Evolutionary conservation across 2,329 filamentous ascomycete species (phyloP), one percentile per base, ranked within the genome.

Genomic region (Sporothrix sp.): DNA sequence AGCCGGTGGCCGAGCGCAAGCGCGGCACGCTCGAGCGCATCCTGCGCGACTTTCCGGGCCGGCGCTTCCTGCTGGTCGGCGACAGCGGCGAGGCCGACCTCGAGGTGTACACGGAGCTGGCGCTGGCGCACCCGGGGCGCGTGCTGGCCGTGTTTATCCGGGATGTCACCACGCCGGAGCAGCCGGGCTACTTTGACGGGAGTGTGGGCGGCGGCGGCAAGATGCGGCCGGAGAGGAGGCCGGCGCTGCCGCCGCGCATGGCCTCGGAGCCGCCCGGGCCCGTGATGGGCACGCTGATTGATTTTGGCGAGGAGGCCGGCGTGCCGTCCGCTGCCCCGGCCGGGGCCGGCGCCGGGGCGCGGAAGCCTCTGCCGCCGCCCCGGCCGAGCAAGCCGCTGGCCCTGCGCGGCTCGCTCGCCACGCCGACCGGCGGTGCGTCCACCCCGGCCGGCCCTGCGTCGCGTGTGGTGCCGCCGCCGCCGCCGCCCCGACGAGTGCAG

Each of bases 81-180:
- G 93, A 98, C 63, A 96, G 90, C 59, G 93, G 94, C 33, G 93
- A 98, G 67, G 93, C 91, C 7, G 94, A 98, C 66, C 72, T 98
- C 3, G 94, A 98, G 65, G 89, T 97, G 0, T 98, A 98, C 62
- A 96, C 90, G 0, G 93, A 98, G 56, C 77, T 95, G n/a, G 90
- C 85, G 0, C 62, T 91, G 30, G 81, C 86, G 2, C 84, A 97
- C 59, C 91, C 90, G 0, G 85, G 86, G 0, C 79, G 87, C 25
- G 82, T 98, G 2, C 71, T 89, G 27, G 93, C 82, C 0, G 80
- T 98, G 7, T 97, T 97, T 65, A 97, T 98, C 57, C 79, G 94
- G 50, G 93, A 98, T 65, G 87, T 98, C 20, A 98, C 93, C 0
- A 95, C 88, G 0, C 78, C 84, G 0, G 77, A 85, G 33, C 73